Base-by-base conservation (phyloP, 345 rosid species). In the Sonneratia caseolaris region DNA sequence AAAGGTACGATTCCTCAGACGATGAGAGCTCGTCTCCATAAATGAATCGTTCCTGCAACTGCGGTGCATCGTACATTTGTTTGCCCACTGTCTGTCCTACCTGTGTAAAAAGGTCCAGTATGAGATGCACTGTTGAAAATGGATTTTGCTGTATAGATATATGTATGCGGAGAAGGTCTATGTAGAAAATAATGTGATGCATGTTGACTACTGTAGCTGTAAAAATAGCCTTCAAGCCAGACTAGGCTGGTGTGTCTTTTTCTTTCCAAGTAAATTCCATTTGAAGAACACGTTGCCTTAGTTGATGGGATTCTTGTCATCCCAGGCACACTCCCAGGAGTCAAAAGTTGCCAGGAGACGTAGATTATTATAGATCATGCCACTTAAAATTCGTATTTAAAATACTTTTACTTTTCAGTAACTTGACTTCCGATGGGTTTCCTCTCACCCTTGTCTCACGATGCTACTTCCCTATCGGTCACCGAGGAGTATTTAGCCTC, bases 11-110 rank as follows among this genome's bases (percentile, higher is more conserved):
- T 66, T 87, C 88, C 15, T 80, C 84, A 0, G 91, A 89, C 21
- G 97, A 92, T 19, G 96, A 86, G 64, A 84, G 79, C 49, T 37
- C 77, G 66, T 78, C 90, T 68, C 83, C 82, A 56, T 87, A 82
- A 86, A 37, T 6, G 66, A 62, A 62, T 13, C 5, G 37, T 3
- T 62, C 66, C 37, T 27, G 37, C 37, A n/a, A n/a, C n/a, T n/a
- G n/a, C n/a, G 12, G 66, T 32, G 18, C 38, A 12, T n/a, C 64
- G 22, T 57, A 57, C 5, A 13, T 7, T 57, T 57, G 10, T n/a
- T n/a, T n/a, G n/a, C 59, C 59, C 6, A 18, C 59, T 53, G 22
- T 22, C 4, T 59, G 1, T 59, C 9, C 51, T 68, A 47, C 38
- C 53, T 37, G 47, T 88, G 86, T 88, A 83, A 79, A 86, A 83